Base-by-base conservation (phyloP, 345 rosid genomes). In the Capsella bursapastoris region DNA sequence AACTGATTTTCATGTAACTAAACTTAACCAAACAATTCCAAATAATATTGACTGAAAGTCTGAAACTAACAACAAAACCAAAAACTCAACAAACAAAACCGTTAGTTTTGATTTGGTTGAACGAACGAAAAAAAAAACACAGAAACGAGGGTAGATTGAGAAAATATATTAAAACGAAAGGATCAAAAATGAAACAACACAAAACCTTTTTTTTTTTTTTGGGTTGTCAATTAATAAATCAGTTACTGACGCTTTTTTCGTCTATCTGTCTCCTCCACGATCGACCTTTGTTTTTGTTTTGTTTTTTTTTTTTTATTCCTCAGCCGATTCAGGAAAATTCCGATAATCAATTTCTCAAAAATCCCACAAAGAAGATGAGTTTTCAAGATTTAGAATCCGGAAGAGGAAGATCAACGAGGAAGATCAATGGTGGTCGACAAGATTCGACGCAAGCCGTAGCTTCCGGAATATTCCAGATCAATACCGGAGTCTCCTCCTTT, bases 401-500 rank as follows among this genome's bases (percentile, higher is more conserved):
- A 6, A 70, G n/a, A 77, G 98, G 95, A 35, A 75, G 96, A 70
- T 72, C 87, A 40, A 86, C 87, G 58, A 87, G 77, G 63, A 60
- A 73, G 59, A 71, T 72, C 80, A 91, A 88, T 70, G 86, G 86
- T 57, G 88, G 86, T 57, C 82, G 85, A 73, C 89, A 89, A 69
- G 96, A 90, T 64, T 75, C 96, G 48, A 89, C 97, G 31, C 97
- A 95, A 80, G 96, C 92, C 49, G 91, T 95, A 6, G 97, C 93
- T 9, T 90, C 98, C 11, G 99, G 98, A 34, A 87, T 95, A n/a
- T 95, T 95, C 86, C 98, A 89, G 87, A 95, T 92, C 90, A 95
- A 89, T 74, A 95, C 99, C 61, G 86, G 93, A 80, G 98, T 95
- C 38, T 86, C 94, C n/a, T 86, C 99, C 5, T 95, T 92, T 79